A percentile compares a stretch with the other conserved stretches of the same genome.
These are phyloP conservation scores for Puccinia coronata DNA, from an alignment of 1,284 basidiomycete species.

Conservation along the genomic window DNA sequence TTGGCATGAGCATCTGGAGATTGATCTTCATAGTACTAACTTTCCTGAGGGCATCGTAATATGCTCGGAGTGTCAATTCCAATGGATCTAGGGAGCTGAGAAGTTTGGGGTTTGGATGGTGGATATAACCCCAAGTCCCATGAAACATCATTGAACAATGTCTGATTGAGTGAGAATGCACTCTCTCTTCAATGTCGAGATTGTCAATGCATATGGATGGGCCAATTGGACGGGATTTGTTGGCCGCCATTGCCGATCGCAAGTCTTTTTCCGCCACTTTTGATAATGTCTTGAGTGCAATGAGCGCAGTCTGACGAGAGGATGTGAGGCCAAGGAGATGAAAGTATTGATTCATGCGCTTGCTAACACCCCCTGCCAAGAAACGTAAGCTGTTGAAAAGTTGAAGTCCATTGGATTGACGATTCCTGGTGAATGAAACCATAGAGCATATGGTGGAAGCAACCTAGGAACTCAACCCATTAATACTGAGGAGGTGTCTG, in stretches of 20 bases:
- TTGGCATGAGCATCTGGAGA: background rate
- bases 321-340: background rate
- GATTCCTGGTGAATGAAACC: background rate
- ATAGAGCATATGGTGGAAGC: background rate
- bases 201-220: slow-evolving; percentile 21
- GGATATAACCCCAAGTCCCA: slow-evolving; percentile 20
- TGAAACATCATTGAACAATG: background rate
- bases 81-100: background rate
- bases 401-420: background rate
- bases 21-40: background rate
- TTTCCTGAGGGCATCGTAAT: background rate
- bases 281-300: background rate
- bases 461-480: background rate
- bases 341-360: background rate
- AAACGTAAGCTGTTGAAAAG: background rate
- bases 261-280: background rate
- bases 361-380: background rate
- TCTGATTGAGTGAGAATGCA: background rate
- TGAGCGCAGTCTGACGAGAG: background rate
- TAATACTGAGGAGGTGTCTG: background rate
- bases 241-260: background rate
- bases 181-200: slow-evolving; percentile 3
- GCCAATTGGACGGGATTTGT: background rate
- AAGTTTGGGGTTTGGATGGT: background rate
- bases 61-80: background rate